Percentiles rank a stretch among this genome's conserved stretches.
phyloP scores from a whole-genome alignment of 2,329 filamentous ascomycete species.

The Phaeoacremonium minimum region DNA sequence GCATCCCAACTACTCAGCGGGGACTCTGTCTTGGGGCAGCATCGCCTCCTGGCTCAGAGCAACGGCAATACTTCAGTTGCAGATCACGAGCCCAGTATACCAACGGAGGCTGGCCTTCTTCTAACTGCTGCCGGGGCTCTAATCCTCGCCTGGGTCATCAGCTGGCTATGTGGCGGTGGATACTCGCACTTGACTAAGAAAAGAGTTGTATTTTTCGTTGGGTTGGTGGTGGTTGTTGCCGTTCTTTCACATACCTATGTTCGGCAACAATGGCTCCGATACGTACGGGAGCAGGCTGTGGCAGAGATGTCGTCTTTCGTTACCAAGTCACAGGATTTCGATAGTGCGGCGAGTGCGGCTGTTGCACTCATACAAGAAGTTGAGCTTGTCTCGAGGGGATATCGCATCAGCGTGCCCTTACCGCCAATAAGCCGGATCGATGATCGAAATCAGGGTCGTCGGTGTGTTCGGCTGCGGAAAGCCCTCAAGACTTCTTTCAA shows the following conservation, averaged over 20 bases:
- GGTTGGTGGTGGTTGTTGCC: slow-evolving; percentile 48
- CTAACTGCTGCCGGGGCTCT: slow-evolving; percentile 61
- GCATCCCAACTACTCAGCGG: slow-evolving; percentile 84
- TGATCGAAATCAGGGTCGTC: slow-evolving; percentile 71
- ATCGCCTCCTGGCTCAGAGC: slow-evolving; percentile 16
- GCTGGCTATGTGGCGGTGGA: slow-evolving; percentile 60
- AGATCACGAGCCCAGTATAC: slow-evolving; percentile 20
- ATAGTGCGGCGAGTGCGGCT: slow-evolving; percentile 70
- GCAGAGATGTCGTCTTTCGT: slow-evolving; percentile 66
- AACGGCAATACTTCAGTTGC: slow-evolving; percentile 2
- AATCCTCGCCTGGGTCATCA: slow-evolving; percentile 65
- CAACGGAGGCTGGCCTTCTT: slow-evolving; percentile 37
- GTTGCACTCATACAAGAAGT: slow-evolving; percentile 87
- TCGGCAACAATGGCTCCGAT: slow-evolving; percentile 76
- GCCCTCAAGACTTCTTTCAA: slow-evolving; percentile 67
- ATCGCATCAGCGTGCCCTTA: slow-evolving; percentile 63
- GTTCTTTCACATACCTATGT: slow-evolving; percentile 67
- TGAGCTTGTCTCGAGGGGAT: slow-evolving; percentile 89
- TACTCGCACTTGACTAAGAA: slow-evolving; percentile 51
- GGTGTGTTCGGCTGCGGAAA: slow-evolving; percentile 76
- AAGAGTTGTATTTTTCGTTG: slow-evolving; percentile 39
- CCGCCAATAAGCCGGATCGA: slow-evolving; percentile 92
- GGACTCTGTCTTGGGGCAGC: slow-evolving; percentile 49
- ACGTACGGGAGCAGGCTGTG: slow-evolving; percentile 70
- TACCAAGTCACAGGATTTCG: slow-evolving; percentile 72